phyloP scores from a whole-genome alignment of 768 basidiomycete genomes.

The Hygrocybe coccinea region DNA sequence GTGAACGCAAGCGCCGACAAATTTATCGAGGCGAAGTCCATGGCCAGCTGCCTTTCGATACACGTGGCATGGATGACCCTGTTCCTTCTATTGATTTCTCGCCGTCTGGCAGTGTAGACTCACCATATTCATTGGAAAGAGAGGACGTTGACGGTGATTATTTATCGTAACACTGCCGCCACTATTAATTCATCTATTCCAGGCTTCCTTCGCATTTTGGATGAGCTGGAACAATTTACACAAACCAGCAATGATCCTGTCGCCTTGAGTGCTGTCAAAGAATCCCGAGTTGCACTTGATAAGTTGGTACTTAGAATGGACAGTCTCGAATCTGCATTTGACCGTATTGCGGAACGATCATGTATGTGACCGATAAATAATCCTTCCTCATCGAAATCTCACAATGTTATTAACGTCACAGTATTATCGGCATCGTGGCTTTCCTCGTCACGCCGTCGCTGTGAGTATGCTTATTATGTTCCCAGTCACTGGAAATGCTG shows the following conservation, averaged over 20 bases:
- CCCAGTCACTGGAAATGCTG: slow-evolving; percentile 8
- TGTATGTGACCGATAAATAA: slow-evolving; percentile 42
- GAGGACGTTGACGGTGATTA: slow-evolving; percentile 69
- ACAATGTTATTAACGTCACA: slow-evolving; percentile 24
- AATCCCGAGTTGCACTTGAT: slow-evolving; percentile 58
- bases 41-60: slow-evolving; percentile 83
- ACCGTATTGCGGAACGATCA: slow-evolving; percentile 80
- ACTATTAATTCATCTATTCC: slow-evolving; percentile 10
- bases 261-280: slow-evolving; percentile 53
- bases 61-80: slow-evolving; percentile 73
- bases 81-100: slow-evolving; percentile 79
- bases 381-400: slow-evolving; percentile 4
- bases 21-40: slow-evolving; percentile 82
- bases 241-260: slow-evolving; percentile 40
- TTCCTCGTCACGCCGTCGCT: slow-evolving; percentile 61
- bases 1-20: slow-evolving; percentile 77
- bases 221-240: slow-evolving; percentile 60
- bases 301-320: slow-evolving; percentile 77
- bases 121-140: slow-evolving; percentile 61
- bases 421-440: slow-evolving; percentile 75
- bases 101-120: slow-evolving; percentile 58
- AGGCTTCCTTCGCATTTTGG: slow-evolving; percentile 60
- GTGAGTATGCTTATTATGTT: slow-evolving; percentile 41
- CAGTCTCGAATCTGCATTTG: slow-evolving; percentile 71
- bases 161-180: slow-evolving; percentile 9